A percentile compares a stretch with the other conserved stretches of the same genome.
Evolutionary conservation across 768 basidiomycete genomes (phyloP).

Genomic region (Coprinopsis marcescibilis): DNA sequence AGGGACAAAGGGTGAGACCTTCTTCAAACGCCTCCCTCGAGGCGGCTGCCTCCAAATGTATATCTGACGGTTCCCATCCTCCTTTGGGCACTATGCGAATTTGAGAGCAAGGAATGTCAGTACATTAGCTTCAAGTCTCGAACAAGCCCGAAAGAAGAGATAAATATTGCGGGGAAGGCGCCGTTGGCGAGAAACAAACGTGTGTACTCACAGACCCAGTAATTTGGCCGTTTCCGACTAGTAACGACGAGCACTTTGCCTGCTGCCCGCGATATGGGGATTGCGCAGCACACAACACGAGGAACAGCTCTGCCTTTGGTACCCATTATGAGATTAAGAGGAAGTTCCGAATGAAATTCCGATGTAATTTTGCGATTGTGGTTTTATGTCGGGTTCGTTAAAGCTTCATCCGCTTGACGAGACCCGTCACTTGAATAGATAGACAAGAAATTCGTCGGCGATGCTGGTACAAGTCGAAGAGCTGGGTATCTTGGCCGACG

Average conservation of each 20-base stretch:
- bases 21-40: slow-evolving; percentile 91
- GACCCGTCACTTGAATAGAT: too few relatives aligned
- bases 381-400: slow-evolving; percentile 18
- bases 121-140: slow-evolving; percentile 11
- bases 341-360: slow-evolving; percentile 11
- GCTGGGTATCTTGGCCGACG: background rate
- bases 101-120: slow-evolving; percentile 3
- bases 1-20: slow-evolving; percentile 86
- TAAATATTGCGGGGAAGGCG: slow-evolving; percentile 5
- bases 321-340: slow-evolving; percentile 31
- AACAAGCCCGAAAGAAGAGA: slow-evolving; percentile 4
- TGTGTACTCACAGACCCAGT: slow-evolving; percentile 80
- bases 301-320: slow-evolving; percentile 76
- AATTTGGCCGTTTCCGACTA: slow-evolving; percentile 72
- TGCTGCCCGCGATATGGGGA: slow-evolving; percentile 69
- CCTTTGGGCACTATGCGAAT: slow-evolving; percentile 75
- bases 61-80: slow-evolving; percentile 83
- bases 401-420: slow-evolving; percentile 25
- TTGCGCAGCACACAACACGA: slow-evolving; percentile 87
- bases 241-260: slow-evolving; percentile 81
- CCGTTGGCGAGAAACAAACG: slow-evolving; percentile 9
- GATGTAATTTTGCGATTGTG: slow-evolving; percentile 14
- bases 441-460: too few relatives aligned
- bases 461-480: background rate
- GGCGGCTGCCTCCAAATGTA: slow-evolving; percentile 78